Evolutionary conservation across 1,284 basidiomycete species (phyloP), one percentile per base, ranked within the genome.

Genomic region (Phellinidium pouzarii): DNA sequence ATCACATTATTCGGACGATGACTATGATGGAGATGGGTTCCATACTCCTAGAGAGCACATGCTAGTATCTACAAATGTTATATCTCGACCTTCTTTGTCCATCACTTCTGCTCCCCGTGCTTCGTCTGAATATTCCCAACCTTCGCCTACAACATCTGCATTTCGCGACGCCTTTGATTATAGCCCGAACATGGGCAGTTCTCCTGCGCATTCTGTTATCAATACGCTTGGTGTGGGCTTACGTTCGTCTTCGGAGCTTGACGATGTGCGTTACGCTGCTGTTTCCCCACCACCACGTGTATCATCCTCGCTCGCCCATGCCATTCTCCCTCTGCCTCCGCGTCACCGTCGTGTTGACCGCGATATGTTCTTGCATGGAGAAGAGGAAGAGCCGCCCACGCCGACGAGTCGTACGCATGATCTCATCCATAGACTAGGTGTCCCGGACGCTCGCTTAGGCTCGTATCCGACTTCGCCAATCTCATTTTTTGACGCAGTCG

Each of bases 401-500:
- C 45, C 54, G n/a, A 52, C 46, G 4, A 31, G 23, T 22, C 38
- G 27, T 12, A n/a, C 23, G 12, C 19, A 34, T 4, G 26, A 17
- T 43, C 23, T 49, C 34, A 23, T 38, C 11, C 29, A 51, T 8
- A 42, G 27, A 1, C 42, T 31, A 34, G 11, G 14, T 19, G 29
- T 43, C 47, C 25, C 38, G 31, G 29, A 41, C 17, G 14, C 34
- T 29, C 37, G 41, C 22, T 78, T 76, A 37, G 79, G 78, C 56
- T 75, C 77, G n/a, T 77, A 78, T 25, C 70, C 74, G 8, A 72
- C 79, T 8, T 78, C 82, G 8, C 77, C 82, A 0, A 76, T 80
- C 25, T 78, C 78, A 41, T 88, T 88, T 71, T 88, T 88, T 65
- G 85, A 88, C 65, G 76, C 69, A 55, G 78, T 88, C 49, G 81